Conservation (phyloP, 1,284 basidiomycete species). For the Mycosarcoma maydis region DNA sequence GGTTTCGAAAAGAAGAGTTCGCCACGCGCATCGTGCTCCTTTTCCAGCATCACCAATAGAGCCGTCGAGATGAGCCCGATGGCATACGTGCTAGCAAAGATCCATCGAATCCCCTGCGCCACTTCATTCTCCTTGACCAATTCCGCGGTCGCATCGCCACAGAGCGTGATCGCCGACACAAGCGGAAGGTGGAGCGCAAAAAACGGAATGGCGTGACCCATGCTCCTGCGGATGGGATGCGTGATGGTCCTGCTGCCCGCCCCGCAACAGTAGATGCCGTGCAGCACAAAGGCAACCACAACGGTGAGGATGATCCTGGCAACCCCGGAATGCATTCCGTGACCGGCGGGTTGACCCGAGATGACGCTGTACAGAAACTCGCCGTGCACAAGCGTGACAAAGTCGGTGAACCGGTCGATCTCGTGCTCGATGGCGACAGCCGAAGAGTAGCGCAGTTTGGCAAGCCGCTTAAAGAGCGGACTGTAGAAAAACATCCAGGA, state of each 20-base stretch:
- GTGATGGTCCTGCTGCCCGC: slow-evolving; percentile 35
- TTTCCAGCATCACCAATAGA: slow-evolving; percentile 47
- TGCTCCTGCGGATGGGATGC: slow-evolving; percentile 45
- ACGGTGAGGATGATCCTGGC: slow-evolving; percentile 47
- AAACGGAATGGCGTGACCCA: slow-evolving; percentile 29
- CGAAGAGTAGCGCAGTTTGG: slow-evolving; percentile 51
- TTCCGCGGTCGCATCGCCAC: slow-evolving; percentile 54
- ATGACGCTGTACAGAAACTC: slow-evolving; percentile 50
- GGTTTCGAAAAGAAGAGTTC: slow-evolving; percentile 50
- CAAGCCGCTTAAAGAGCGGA: slow-evolving; percentile 47
- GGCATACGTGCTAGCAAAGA: slow-evolving; percentile 46
- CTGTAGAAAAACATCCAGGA: slow-evolving; percentile 54
- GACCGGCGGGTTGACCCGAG: slow-evolving; percentile 44
- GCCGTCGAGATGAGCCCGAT: slow-evolving; percentile 49
- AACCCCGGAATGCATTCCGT: slow-evolving; percentile 45
- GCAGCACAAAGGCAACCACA: slow-evolving; percentile 47
- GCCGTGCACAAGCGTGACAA: slow-evolving; percentile 58
- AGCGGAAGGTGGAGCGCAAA: slow-evolving; percentile 52
- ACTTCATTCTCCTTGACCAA: slow-evolving; percentile 49
- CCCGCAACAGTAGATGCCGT: slow-evolving; percentile 48
- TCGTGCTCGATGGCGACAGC: slow-evolving; percentile 60
- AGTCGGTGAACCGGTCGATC: slow-evolving; percentile 58
- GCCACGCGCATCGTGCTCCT: slow-evolving; percentile 44
- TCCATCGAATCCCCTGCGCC: slow-evolving; percentile 46
- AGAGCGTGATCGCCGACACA: slow-evolving; percentile 53